These are phyloP conservation scores for Lasiodiplodia sp. DNA, from an alignment of 2,329 filamentous ascomycete genomes.

Conservation along the genomic window DNA sequence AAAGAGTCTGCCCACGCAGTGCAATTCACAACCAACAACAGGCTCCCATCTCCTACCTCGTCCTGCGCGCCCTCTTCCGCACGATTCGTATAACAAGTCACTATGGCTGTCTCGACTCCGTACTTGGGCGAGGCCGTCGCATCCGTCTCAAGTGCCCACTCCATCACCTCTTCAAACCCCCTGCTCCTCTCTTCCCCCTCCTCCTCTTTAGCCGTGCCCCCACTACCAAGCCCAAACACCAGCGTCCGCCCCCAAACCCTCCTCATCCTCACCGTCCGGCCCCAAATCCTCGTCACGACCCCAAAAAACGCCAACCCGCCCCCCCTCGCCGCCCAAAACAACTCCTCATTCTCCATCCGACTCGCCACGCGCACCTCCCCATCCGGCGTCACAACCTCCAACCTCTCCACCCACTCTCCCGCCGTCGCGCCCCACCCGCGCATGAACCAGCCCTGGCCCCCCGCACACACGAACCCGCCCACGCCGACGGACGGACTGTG, in stretches of 20 bases:
- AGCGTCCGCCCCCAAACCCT: neutral
- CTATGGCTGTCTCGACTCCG: conserved; percentile 24
- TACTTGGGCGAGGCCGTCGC: conserved; percentile 24
- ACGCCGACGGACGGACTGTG: conserved; percentile 38
- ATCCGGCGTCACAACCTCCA: conserved; percentile 45
- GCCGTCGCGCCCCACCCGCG: conserved; percentile 40
- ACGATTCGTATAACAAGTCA: conserved; percentile 23
- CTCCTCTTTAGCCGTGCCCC: neutral
- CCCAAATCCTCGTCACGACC: conserved; percentile 34
- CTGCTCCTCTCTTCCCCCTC: neutral
- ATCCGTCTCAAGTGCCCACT: conserved; percentile 29
- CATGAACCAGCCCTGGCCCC: conserved; percentile 41
- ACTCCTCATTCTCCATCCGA: conserved; percentile 39
- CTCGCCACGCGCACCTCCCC: conserved; percentile 39
- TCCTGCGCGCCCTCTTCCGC: conserved; percentile 1
- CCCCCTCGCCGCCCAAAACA: conserved; percentile 49
- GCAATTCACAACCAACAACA: conserved; percentile 11
- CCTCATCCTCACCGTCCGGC: conserved; percentile 31
- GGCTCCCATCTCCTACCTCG: neutral
- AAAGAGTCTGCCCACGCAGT: conserved; percentile 26
- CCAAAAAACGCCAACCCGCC: conserved; percentile 42
- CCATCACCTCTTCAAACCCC: conserved; percentile 29
- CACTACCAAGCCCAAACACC: conserved; percentile 14
- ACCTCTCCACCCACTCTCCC: conserved; percentile 35
- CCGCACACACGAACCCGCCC: conserved; percentile 40